Base-by-base conservation (phyloP, 305 asterid species). In the Salvia sclarea region DNA sequence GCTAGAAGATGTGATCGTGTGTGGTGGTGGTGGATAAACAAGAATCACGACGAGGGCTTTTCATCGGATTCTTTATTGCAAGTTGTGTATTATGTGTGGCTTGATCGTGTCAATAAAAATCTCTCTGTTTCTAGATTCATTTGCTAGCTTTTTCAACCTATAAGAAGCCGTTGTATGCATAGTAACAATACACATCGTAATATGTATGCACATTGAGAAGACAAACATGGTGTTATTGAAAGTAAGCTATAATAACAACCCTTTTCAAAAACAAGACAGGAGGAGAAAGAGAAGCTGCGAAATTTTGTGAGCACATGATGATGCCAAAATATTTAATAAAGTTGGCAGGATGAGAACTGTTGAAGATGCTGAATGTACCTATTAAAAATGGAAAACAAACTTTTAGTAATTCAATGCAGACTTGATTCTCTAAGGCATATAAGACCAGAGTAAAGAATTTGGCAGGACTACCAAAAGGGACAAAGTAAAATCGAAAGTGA, bases 31-130 rank as follows among this genome's bases (percentile, higher is more conserved):
- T 62, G 44, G 79, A 55, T 40, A 66, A 35, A 49, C 50, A 67
- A 80, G 64, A 55, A 48, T 58, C 5, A 5, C 33, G 5, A 49
- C 54, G 76, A 73, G 56, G 54, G 33, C 17, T 47, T 53, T 62
- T 16, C 43, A 61, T 16, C 58, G 41, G 66, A 77, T 75, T 83
- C 68, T 75, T 78, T 67, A 2, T 31, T 63, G 75, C 72, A 70
- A 83, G 72, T 73, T 73, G 80, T 80, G 77, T 57, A 48, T 67
- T 66, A 57, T 57, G 68, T 49, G 69, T 48, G 73, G 47, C 37
- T 30, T 66, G 58, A 61, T 69, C 50, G 61, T 74, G 54, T 75
- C 60, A 64, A 74, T 75, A 50, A 70, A 58, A 69, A 43, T 9
- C 9, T 20, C 24, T 48, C 6, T 25, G 47, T 47, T 38, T 60